These are phyloP conservation scores for Trichomonas gallinae DNA, from an alignment of 208 protist species.

Conservation along the genomic window DNA sequence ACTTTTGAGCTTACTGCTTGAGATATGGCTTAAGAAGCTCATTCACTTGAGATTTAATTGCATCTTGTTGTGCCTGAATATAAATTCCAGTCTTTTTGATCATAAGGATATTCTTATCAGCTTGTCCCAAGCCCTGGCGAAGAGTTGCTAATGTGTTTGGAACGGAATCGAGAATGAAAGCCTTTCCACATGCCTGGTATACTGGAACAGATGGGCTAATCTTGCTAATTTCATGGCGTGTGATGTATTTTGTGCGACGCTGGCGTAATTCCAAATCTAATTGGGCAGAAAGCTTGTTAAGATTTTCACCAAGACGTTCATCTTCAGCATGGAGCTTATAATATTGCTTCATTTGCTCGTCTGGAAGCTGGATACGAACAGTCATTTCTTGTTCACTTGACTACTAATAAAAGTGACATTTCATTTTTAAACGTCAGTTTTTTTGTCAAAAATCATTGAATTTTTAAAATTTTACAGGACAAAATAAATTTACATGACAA, in stretches of 20 bases:
- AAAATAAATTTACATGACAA: no score
- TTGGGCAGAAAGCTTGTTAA: background rate
- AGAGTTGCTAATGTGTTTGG: background rate
- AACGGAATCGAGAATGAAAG: background rate
- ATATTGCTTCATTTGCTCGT: background rate
- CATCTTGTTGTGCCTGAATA: background rate
- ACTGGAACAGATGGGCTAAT: background rate
- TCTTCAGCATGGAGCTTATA: background rate
- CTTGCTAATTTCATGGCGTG: background rate
- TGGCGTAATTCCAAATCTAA: background rate
- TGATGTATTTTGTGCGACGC: background rate
- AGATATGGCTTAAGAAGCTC: background rate
- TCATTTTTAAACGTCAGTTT: background rate
- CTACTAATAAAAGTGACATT: background rate
- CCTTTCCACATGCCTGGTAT: background rate
- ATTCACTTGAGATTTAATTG: background rate
- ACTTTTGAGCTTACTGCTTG: background rate
- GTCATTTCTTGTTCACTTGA: background rate
- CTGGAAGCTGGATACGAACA: background rate
- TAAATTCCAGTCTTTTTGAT: conserved; percentile 6
- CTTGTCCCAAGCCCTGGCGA: background rate
- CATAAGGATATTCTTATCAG: background rate
- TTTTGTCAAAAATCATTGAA: no score
- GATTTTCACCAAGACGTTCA: background rate
- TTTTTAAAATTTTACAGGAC: no score